Conservation (phyloP, 257 asterid species). For the Primulina huaijiensis region DNA sequence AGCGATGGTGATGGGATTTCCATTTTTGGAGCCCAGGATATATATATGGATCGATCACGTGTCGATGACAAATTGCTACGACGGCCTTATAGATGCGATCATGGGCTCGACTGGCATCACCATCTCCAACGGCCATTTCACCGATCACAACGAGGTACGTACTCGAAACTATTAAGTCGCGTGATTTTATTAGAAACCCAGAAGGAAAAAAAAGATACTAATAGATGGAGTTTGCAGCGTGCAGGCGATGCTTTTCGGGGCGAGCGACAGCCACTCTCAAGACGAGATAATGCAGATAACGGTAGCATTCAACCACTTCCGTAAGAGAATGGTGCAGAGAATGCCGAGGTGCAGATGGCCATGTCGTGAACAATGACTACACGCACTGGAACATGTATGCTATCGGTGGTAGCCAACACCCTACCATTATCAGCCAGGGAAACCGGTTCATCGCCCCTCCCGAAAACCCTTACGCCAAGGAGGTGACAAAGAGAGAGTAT, state of each 20-base stretch:
- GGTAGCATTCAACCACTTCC: conserved; percentile 52
- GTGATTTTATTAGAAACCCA: too few species aligned
- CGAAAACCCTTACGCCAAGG: conserved; percentile 27
- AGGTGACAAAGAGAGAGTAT: conserved; percentile 42
- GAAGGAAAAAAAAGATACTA: too few species aligned
- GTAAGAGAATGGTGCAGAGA: conserved; percentile 47
- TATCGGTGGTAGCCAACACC: conserved; percentile 41
- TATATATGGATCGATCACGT: conserved; percentile 48
- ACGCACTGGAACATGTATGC: conserved; percentile 49
- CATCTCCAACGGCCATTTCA: conserved; percentile 42
- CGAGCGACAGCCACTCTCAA: conserved; percentile 1
- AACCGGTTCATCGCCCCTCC: conserved; percentile 35
- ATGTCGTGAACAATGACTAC: conserved; percentile 43
- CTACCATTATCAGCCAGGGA: conserved; percentile 46
- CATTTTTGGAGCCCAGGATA: conserved; percentile 30
- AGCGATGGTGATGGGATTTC: conserved; percentile 50
- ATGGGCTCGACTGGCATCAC: conserved; percentile 39
- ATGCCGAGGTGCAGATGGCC: conserved; percentile 41
- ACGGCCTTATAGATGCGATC: conserved; percentile 43
- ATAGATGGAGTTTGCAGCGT: background rate
- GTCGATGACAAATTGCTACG: conserved; percentile 28
- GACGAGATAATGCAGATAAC: conserved; percentile 52
- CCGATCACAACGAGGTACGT: conserved; percentile 35
- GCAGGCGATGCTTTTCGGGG: conserved; percentile 41
- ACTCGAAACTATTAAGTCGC: too few species aligned